These are phyloP conservation scores for Colletotrichum sp. DNA, from an alignment of 2,329 filamentous ascomycete species.

Conservation along the genomic window DNA sequence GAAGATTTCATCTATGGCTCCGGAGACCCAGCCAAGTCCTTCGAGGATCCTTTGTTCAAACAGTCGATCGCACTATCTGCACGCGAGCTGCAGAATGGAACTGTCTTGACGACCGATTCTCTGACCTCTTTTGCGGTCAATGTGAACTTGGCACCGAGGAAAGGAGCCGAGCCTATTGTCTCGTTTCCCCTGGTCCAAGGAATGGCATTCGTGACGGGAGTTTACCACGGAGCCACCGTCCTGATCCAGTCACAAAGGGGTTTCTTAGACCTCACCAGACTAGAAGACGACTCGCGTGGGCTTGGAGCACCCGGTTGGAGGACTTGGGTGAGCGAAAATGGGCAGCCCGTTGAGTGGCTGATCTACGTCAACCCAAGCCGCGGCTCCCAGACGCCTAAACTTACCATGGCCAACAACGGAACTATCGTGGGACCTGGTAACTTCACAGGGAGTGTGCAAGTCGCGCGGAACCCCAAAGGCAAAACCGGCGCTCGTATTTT, in stretches of 20 bases:
- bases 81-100: constrained; percentile 63
- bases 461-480: constrained; percentile 71
- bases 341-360: not conserved
- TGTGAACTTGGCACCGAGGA: constrained; percentile 59
- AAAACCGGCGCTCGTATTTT: constrained; percentile 62
- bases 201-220: constrained; percentile 77
- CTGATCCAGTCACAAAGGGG: constrained; percentile 70
- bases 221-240: constrained; percentile 65
- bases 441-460: constrained; percentile 77
- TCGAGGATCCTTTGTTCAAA: constrained; percentile 39
- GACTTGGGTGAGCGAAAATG: not conserved
- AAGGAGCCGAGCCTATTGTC: constrained; percentile 55
- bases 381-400: constrained; percentile 53
- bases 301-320: constrained; percentile 27
- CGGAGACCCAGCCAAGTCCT: constrained; percentile 65
- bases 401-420: not conserved
- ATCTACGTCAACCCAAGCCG: constrained; percentile 51
- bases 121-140: constrained; percentile 60
- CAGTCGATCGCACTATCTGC: constrained; percentile 79
- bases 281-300: not conserved
- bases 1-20: constrained; percentile 66
- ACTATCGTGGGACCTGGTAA: not conserved
- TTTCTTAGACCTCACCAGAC: constrained; percentile 63
- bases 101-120: constrained; percentile 50
- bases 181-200: constrained; percentile 80